Evolutionary conservation across 1,284 basidiomycete species (phyloP).

Genomic region (Austroboletus olivaceoglutinosus): DNA sequence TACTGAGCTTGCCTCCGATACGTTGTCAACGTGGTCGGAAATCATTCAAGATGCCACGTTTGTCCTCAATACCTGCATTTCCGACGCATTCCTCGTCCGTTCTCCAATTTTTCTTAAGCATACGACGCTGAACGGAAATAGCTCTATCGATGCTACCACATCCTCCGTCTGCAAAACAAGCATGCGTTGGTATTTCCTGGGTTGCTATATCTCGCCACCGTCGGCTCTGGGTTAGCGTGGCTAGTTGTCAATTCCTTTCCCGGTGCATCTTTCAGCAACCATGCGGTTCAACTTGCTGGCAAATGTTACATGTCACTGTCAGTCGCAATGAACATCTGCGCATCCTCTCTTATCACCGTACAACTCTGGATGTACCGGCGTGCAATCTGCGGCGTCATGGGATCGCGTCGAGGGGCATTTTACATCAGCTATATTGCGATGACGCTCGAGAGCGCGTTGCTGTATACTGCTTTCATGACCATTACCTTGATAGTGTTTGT

Average conservation of each 20-base stretch:
- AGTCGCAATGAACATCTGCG: constrained; percentile 12
- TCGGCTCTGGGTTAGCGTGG: constrained; percentile 18
- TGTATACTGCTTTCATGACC: constrained; percentile 16
- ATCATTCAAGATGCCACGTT: constrained; percentile 12
- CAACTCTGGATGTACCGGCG: constrained; percentile 19
- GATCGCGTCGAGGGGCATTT: constrained; percentile 11
- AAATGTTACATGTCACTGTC: constrained; percentile 17
- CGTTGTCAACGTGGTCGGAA: constrained; percentile 16
- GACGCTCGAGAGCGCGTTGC: constrained; percentile 24
- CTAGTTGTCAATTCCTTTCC: constrained; percentile 9
- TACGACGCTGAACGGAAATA: constrained; percentile 4
- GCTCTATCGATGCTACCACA: constrained; percentile 23
- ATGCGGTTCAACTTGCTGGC: constrained; percentile 15
- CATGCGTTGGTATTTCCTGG: background rate
- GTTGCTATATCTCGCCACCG: constrained; percentile 15
- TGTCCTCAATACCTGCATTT: constrained; percentile 25
- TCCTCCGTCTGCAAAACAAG: constrained; percentile 18
- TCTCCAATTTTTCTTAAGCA: too few relatives aligned
- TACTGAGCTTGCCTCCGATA: background rate
- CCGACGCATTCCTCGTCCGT: constrained; percentile 28
- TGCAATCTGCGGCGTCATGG: constrained; percentile 9
- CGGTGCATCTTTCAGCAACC: constrained; percentile 8
- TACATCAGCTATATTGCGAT: constrained; percentile 24
- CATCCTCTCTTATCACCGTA: constrained; percentile 12
- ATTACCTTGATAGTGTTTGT: constrained; percentile 13